Percentiles rank a stretch among this genome's conserved stretches.
Conservation (phyloP, 805 yeast genomes). For the Ogataea kodamae region DNA sequence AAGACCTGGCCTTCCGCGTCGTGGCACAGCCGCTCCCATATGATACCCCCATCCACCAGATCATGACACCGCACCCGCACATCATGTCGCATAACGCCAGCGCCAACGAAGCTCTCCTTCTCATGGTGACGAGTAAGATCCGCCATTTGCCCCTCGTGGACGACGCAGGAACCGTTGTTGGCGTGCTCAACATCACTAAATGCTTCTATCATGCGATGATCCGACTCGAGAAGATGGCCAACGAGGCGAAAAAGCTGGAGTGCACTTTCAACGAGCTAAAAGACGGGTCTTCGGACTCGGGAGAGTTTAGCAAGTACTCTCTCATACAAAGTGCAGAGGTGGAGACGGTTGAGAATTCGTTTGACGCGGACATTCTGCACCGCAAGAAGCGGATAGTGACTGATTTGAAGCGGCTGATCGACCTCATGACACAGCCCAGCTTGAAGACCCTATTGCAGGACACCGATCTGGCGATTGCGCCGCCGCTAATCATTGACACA, state of each 20-base stretch:
- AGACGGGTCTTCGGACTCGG: slow-evolving; percentile 15
- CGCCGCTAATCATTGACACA: slow-evolving; percentile 37
- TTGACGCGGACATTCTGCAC: slow-evolving; percentile 26
- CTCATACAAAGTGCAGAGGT: slow-evolving; percentile 15
- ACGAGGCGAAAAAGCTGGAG: slow-evolving; percentile 35
- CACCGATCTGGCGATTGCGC: slow-evolving; percentile 24
- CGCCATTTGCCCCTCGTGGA: slow-evolving; percentile 43
- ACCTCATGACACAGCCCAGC: slow-evolving; percentile 41
- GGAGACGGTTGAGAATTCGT: slow-evolving; percentile 21
- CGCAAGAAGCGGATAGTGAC: slow-evolving; percentile 28
- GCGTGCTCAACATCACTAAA: slow-evolving; percentile 43
- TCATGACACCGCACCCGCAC: slow-evolving; percentile 40
- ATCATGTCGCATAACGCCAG: slow-evolving; percentile 36
- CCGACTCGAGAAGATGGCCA: slow-evolving; percentile 38
- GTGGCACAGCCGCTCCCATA: slow-evolving; percentile 31
- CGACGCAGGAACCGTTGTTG: slow-evolving; percentile 35
- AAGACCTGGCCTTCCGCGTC: slow-evolving; percentile 44
- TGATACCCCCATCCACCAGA: slow-evolving; percentile 31
- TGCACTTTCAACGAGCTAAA: slow-evolving; percentile 30
- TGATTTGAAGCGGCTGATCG: slow-evolving; percentile 37
- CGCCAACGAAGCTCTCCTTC: slow-evolving; percentile 39
- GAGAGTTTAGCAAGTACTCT: slow-evolving; percentile 21
- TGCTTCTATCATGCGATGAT: slow-evolving; percentile 47
- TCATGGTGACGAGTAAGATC: slow-evolving; percentile 40
- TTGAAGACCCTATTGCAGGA: slow-evolving; percentile 30